phyloP scores from a whole-genome alignment of 371 early-diverging fungal species.

The Rhizomucor pusillus region DNA sequence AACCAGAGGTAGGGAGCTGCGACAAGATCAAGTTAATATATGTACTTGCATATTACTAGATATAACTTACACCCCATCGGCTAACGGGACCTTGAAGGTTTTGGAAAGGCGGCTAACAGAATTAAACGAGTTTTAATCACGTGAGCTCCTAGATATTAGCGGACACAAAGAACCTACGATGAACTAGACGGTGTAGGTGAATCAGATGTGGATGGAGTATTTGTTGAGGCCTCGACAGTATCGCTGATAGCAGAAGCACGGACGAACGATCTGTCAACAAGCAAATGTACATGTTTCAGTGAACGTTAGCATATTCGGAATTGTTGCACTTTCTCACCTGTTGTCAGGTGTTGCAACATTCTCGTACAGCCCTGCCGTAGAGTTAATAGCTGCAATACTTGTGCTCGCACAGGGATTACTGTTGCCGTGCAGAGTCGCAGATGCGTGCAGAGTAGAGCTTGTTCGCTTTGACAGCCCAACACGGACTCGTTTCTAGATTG shows the following conservation, averaged over 20 bases:
- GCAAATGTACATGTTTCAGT: not conserved
- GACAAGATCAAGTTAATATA: too few relatives aligned
- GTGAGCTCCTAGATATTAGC: not conserved
- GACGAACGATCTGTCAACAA: not conserved
- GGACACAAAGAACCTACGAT: not conserved
- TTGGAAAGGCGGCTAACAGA: not conserved
- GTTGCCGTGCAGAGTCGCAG: not conserved
- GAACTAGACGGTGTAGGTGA: not conserved
- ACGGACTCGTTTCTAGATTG: conserved; percentile 18
- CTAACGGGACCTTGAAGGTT: conserved; percentile 7
- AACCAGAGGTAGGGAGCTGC: conserved; percentile 13
- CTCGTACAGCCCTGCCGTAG: not conserved
- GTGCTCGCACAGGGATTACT: too few relatives aligned
- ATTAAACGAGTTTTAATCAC: not conserved
- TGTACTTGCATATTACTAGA: not conserved
- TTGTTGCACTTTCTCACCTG: not conserved
- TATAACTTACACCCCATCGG: conserved; percentile 13
- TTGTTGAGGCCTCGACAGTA: not conserved
- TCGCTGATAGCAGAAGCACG: not conserved
- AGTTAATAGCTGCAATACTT: not conserved
- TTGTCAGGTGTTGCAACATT: not conserved
- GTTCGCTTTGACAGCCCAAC: conserved; percentile 33
- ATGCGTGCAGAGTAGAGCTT: not conserved
- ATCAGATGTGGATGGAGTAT: not conserved
- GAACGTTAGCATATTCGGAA: too few relatives aligned